Conservation (phyloP, 768 basidiomycete species). For the Mycena vulgaris region DNA sequence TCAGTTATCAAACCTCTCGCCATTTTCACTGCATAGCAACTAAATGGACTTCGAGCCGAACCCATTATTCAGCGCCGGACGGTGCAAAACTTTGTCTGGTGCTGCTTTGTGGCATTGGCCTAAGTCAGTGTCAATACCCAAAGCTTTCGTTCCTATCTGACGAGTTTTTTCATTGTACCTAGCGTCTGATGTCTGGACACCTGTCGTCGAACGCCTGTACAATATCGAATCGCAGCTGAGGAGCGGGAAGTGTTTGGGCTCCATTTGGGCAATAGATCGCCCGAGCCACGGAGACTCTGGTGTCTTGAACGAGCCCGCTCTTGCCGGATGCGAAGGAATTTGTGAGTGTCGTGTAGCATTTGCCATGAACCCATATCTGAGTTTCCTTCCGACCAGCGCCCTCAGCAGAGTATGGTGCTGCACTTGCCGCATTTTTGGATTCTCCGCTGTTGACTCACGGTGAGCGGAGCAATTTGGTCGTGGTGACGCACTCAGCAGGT, state of each 20-base stretch:
- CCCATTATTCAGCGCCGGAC: not conserved
- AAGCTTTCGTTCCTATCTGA: not conserved
- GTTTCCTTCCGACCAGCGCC: not conserved
- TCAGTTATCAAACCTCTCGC: not conserved
- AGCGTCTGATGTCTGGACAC: not conserved
- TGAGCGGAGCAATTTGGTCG: not conserved
- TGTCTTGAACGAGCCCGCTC: not conserved
- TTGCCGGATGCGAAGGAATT: not conserved
- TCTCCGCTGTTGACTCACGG: not conserved
- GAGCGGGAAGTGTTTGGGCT: not conserved
- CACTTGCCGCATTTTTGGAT: not conserved
- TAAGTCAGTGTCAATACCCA: not conserved
- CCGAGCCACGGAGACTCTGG: not conserved
- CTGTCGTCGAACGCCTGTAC: not conserved
- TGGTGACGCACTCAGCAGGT: not conserved
- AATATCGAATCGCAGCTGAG: not conserved
- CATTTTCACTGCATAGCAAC: not conserved
- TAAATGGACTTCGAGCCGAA: not conserved
- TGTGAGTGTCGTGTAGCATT: not conserved
- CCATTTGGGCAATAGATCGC: not conserved
- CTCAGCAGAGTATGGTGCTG: not conserved
- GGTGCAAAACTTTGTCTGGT: not conserved
- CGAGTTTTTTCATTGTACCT: not conserved
- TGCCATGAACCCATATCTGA: not conserved
- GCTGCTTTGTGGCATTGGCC: not conserved